Percentiles rank a stretch among this genome's conserved stretches.
Evolutionary conservation across 2,329 filamentous ascomycete species (phyloP).

Genomic region (Hansfordia pulvinata): DNA sequence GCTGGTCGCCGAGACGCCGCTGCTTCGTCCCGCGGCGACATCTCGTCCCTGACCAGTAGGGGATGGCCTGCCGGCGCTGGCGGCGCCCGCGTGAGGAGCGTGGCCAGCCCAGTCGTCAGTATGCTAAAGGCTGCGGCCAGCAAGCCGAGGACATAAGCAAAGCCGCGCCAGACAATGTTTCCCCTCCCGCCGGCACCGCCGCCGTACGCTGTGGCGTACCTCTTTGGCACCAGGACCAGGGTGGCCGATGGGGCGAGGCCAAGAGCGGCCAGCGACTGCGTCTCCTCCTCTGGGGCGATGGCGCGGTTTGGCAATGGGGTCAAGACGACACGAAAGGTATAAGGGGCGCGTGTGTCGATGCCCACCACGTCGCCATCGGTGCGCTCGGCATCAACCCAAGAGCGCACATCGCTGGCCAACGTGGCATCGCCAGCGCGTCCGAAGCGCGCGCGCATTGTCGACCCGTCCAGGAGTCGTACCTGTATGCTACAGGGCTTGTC

Average conservation of each 20-base stretch:
- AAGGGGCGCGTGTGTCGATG: too few species aligned
- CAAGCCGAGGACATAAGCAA: conserved; percentile 7
- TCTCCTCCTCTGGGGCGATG: conserved; percentile 65
- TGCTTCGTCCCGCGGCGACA: too few species aligned
- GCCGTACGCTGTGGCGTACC: conserved; percentile 26
- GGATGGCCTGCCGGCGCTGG: conserved; percentile 16
- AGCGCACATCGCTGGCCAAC: conserved; percentile 52
- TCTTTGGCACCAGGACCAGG: conserved; percentile 64
- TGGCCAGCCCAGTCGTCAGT: conserved; percentile 9
- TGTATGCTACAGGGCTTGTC: conserved; percentile 52
- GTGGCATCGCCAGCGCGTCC: conserved; percentile 45
- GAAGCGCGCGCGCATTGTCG: conserved; percentile 63
- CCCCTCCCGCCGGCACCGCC: conserved; percentile 8
- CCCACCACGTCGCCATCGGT: conserved; percentile 37
- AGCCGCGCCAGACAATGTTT: too few species aligned
- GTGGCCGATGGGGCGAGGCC: conserved; percentile 70
- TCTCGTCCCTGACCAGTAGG: too few species aligned
- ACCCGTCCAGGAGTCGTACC: conserved; percentile 73
- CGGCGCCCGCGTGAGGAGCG: conserved; percentile 7
- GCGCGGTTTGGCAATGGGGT: conserved; percentile 63
- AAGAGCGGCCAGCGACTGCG: conserved; percentile 50
- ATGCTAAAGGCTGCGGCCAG: too few species aligned
- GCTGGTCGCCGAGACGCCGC: too few species aligned
- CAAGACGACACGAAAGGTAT: conserved; percentile 73
- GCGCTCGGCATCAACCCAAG: conserved; percentile 60